Percentiles rank a stretch among this genome's conserved stretches.
phyloP scores from a whole-genome alignment of 305 asterid species.

The Fraxinus angustifolia region DNA sequence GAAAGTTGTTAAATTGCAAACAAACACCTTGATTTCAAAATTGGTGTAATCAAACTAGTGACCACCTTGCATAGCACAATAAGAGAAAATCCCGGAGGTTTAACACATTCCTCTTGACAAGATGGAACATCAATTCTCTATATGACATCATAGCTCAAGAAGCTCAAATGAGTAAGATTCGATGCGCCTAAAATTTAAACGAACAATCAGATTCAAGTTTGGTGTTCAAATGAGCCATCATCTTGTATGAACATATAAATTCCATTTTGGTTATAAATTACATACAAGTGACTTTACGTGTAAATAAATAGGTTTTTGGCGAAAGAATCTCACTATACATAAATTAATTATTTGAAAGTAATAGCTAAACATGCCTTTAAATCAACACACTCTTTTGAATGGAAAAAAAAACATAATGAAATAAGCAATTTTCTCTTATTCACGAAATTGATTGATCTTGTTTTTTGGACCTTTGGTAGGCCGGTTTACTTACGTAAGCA shows the following conservation, averaged over 20 bases:
- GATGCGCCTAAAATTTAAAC: no score
- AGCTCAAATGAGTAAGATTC: neutral
- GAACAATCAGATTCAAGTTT: neutral
- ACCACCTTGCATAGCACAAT: neutral
- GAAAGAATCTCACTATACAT: no score
- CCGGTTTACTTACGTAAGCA: neutral
- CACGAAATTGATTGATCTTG: neutral
- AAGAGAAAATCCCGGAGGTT: neutral
- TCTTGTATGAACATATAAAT: neutral
- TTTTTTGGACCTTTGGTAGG: neutral
- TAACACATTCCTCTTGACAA: neutral
- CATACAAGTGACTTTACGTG: neutral
- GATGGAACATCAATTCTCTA: neutral
- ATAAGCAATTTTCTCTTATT: neutral
- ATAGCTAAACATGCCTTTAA: neutral
- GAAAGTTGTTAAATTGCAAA: neutral
- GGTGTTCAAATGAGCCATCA: neutral
- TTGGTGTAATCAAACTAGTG: neutral
- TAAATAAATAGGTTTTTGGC: neutral
- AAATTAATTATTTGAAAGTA: no score
- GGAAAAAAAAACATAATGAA: neutral
- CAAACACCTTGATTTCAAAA: no score
- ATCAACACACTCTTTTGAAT: neutral
- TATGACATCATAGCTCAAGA: neutral
- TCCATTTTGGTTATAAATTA: neutral